Conservation (phyloP, 2,329 filamentous ascomycete species). For the Ilyonectria sp. region DNA sequence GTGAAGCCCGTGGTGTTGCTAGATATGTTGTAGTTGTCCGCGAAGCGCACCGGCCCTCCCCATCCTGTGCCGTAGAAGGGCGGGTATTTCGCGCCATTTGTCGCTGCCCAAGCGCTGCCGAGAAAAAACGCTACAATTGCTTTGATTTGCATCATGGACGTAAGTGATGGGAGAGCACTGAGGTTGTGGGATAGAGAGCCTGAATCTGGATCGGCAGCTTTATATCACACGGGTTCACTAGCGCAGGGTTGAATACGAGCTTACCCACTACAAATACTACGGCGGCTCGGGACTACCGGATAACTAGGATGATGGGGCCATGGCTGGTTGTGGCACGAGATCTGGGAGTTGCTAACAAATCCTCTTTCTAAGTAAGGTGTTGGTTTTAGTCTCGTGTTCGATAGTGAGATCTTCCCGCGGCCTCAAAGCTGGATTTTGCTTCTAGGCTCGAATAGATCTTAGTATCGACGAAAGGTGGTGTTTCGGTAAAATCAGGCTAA, state of each 20-base stretch:
- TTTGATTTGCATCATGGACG: neutral
- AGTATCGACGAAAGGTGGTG: neutral
- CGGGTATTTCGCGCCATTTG: neutral
- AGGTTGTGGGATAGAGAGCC: neutral
- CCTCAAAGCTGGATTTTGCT: neutral
- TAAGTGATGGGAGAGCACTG: neutral
- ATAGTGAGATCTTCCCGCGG: neutral
- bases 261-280: neutral
- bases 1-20: conserved; percentile 4
- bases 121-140: neutral
- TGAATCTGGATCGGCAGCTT: neutral
- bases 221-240: neutral
- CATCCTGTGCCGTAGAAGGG: neutral
- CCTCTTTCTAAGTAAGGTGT: neutral
- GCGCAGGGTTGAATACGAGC: neutral
- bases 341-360: neutral
- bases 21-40: conserved; percentile 9
- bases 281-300: no score
- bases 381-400: neutral
- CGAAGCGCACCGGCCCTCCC: neutral
- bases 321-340: neutral
- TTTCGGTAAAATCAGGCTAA: neutral
- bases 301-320: neutral
- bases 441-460: neutral
- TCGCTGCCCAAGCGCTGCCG: neutral